These are phyloP conservation scores for Stylonectria norvegica DNA, from an alignment of 2,329 filamentous ascomycete genomes.

Conservation along the genomic window DNA sequence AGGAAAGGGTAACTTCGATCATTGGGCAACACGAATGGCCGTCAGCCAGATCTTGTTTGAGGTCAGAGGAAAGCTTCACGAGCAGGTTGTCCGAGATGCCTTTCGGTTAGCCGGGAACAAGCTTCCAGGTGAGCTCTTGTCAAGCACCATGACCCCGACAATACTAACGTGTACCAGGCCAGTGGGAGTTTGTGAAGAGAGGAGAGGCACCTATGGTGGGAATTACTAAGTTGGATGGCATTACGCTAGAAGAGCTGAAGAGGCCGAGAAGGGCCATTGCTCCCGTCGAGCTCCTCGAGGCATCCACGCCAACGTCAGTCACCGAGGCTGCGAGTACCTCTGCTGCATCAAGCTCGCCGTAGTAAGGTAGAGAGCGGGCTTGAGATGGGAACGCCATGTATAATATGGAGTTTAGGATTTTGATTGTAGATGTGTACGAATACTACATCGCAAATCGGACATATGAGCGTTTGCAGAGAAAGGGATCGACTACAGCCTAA, in stretches of 20 bases:
- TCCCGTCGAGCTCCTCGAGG: constrained; percentile 36
- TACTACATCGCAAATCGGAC: constrained; percentile 16
- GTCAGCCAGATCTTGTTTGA: constrained; percentile 93
- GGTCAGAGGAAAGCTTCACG: constrained; percentile 86
- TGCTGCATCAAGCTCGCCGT: constrained; percentile 30
- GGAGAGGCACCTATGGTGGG: constrained; percentile 88
- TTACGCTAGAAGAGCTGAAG: constrained; percentile 81
- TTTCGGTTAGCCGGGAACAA: constrained; percentile 94
- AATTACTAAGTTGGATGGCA: constrained; percentile 81
- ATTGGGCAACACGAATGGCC: constrained; percentile 87
- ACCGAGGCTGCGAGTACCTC: constrained; percentile 33
- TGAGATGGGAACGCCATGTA: constrained; percentile 20
- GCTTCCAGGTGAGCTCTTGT: constrained; percentile 67
- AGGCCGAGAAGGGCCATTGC: constrained; percentile 68
- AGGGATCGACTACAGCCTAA: no score
- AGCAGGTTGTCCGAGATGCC: constrained; percentile 89
- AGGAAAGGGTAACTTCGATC: constrained; percentile 95
- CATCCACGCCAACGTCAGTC: constrained; percentile 31
- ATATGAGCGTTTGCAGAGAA: background rate
- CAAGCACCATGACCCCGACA: background rate
- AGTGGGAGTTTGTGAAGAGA: constrained; percentile 92
- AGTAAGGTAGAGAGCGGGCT: constrained; percentile 5
- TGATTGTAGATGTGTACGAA: constrained; percentile 26
- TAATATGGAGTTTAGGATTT: constrained; percentile 22
- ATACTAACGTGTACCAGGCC: constrained; percentile 46